phyloP scores from a whole-genome alignment of 2,329 filamentous ascomycete genomes.

The Immersiporthe knoxdaviesiana region DNA sequence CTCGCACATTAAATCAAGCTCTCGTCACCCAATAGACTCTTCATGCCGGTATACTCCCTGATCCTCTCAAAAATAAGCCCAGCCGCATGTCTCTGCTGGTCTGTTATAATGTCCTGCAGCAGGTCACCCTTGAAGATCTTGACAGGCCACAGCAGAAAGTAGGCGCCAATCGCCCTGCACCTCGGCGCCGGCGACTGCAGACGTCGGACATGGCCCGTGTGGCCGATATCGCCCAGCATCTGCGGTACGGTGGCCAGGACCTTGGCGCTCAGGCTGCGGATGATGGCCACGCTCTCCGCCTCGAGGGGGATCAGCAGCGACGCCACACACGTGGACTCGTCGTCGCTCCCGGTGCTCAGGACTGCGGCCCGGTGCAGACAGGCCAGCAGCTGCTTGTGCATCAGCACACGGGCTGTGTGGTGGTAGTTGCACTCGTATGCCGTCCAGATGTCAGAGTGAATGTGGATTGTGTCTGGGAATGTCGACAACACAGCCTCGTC shows the following conservation, averaged over 20 bases:
- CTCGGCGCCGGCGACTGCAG: conserved; percentile 31
- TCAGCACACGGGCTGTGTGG: conserved; percentile 42
- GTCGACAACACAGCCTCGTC: conserved; percentile 1
- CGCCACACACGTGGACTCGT: conserved; percentile 23
- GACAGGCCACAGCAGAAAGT: conserved; percentile 45
- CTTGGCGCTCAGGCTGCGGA: conserved; percentile 39
- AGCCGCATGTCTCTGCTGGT: conserved; percentile 37
- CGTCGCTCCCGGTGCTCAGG: conserved; percentile 19
- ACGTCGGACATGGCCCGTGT: conserved; percentile 31
- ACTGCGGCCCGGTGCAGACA: conserved; percentile 34
- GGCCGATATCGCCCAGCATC: conserved; percentile 42
- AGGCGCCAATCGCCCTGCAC: conserved; percentile 41
- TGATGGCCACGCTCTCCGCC: conserved; percentile 32
- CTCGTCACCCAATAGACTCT: conserved; percentile 38
- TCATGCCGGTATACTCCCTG: conserved; percentile 46
- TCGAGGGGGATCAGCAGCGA: conserved; percentile 26
- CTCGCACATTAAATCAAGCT: conserved; percentile 11
- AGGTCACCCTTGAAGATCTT: conserved; percentile 39
- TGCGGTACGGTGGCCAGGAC: conserved; percentile 44
- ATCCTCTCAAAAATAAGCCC: conserved; percentile 41
- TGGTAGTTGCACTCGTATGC: conserved; percentile 49
- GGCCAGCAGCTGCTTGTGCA: conserved; percentile 41
- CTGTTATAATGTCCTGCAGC: conserved; percentile 30
- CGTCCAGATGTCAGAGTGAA: conserved; percentile 45
- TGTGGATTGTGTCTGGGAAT: conserved; percentile 37